These are phyloP conservation scores for Sphaerobolus stellatus DNA, from an alignment of 1,284 basidiomycete species.

Conservation along the genomic window DNA sequence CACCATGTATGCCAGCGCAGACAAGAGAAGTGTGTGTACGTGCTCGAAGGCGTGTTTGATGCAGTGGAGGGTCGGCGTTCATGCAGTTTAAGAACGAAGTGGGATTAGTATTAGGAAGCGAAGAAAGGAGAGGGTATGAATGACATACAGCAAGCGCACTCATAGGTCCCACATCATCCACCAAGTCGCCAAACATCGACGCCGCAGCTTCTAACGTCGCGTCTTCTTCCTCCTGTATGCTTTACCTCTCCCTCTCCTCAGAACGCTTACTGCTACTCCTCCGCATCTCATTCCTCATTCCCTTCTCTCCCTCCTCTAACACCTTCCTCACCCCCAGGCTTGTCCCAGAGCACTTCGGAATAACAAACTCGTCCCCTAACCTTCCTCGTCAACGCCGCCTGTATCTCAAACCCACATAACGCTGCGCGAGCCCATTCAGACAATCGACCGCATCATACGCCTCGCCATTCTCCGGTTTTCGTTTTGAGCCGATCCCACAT, in stretches of 20 bases:
- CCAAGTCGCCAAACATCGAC: conserved; percentile 76
- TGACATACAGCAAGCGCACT: conserved; percentile 69
- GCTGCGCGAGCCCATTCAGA: conserved; percentile 85
- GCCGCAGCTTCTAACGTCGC: conserved; percentile 64
- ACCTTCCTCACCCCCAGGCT: conserved; percentile 8
- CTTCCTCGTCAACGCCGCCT: conserved; percentile 75
- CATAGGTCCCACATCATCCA: conserved; percentile 80
- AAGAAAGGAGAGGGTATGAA: background rate
- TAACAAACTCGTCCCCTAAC: conserved; percentile 52
- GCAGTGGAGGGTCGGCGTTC: conserved; percentile 55
- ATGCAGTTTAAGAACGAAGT: conserved; percentile 48
- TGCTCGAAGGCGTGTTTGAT: conserved; percentile 64
- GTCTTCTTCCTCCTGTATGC: conserved; percentile 55
- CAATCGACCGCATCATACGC: conserved; percentile 83
- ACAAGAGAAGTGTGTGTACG: too few species aligned
- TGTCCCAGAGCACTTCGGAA: background rate
- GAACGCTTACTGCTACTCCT: too few species aligned
- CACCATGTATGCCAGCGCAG: too few species aligned
- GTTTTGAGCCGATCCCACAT: too few species aligned
- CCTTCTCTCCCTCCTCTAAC: conserved; percentile 25
- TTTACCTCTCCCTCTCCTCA: conserved; percentile 18
- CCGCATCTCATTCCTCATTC: too few species aligned
- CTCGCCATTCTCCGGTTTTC: conserved; percentile 26
- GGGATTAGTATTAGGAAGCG: conserved; percentile 1
- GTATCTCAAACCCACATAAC: conserved; percentile 85